phyloP scores from a whole-genome alignment of 148 eudicot genomes.

The Salicornia ramosissima region DNA sequence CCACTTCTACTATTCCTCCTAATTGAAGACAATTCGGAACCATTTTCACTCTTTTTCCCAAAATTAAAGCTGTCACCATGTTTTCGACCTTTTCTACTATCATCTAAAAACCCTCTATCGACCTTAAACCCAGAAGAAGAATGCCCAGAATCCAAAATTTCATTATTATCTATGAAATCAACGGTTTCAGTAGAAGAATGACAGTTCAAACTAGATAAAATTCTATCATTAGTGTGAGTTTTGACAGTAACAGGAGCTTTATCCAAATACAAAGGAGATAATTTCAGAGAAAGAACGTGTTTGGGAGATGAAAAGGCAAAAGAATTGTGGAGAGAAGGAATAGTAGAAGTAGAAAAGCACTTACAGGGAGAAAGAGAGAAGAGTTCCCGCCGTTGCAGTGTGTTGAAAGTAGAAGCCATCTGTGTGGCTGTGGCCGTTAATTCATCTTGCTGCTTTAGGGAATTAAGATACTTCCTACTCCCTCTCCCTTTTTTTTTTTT shows the following conservation, averaged over 20 bases:
- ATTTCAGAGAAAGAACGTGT: conserved; percentile 23
- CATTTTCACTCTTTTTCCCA: conserved; percentile 20
- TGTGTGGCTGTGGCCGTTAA: conserved; percentile 69
- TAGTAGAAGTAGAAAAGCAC: conserved; percentile 34
- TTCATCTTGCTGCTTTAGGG: conserved; percentile 12
- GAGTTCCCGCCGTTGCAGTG: conserved; percentile 41
- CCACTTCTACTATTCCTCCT: neutral
- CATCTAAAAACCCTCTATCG: conserved; percentile 5
- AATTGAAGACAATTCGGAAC: conserved; percentile 30
- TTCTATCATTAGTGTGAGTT: conserved; percentile 15
- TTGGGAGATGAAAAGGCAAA: conserved; percentile 33
- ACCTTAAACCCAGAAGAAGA: conserved; percentile 6
- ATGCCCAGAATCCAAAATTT: conserved; percentile 15
- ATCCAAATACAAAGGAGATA: conserved; percentile 30
- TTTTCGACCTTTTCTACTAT: conserved; percentile 9
- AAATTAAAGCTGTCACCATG: conserved; percentile 9
- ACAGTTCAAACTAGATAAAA: conserved; percentile 13
- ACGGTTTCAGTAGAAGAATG: conserved; percentile 23
- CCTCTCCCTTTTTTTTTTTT: too few species aligned
- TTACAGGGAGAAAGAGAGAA: conserved; percentile 42
- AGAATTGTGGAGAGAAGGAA: conserved; percentile 23
- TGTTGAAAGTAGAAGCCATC: conserved; percentile 56
- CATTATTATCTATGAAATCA: neutral
- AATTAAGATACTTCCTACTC: too few species aligned
- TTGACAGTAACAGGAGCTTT: conserved; percentile 20